Percentiles rank a stretch among this genome's conserved stretches.
Conservation (phyloP, 208 protist species). For the Trypanosoma scelopori region DNA sequence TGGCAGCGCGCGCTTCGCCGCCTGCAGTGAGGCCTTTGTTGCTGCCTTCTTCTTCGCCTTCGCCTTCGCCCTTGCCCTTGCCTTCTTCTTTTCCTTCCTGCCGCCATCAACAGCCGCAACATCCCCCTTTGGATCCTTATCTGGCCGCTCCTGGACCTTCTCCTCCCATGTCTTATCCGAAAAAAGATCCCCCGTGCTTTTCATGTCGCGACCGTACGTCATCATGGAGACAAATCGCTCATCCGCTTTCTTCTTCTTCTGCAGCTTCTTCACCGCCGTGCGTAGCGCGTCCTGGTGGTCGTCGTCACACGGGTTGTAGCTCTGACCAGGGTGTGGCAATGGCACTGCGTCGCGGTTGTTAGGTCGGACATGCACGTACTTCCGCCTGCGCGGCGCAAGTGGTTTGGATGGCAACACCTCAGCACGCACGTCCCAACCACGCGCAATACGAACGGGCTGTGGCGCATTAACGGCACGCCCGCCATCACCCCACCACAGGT, state of each 20-base stretch:
- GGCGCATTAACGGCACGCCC: constrained; percentile 57
- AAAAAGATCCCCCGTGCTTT: constrained; percentile 52
- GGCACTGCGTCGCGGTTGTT: constrained; percentile 84
- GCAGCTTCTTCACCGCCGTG: constrained; percentile 59
- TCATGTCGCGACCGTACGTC: constrained; percentile 47
- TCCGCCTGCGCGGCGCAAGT: constrained; percentile 65
- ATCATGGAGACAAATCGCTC: constrained; percentile 77
- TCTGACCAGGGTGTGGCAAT: constrained; percentile 70
- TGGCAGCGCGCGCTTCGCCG: constrained; percentile 41
- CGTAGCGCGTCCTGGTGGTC: constrained; percentile 76
- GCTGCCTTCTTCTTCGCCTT: constrained; percentile 62
- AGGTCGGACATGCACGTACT: constrained; percentile 66
- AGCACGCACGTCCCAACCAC: constrained; percentile 62
- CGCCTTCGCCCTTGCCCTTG: constrained; percentile 36
- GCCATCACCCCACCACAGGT: constrained; percentile 62
- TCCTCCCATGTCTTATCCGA: constrained; percentile 81
- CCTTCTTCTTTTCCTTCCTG: constrained; percentile 29
- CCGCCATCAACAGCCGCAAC: constrained; percentile 13
- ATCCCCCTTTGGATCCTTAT: constrained; percentile 10
- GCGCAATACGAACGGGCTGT: constrained; percentile 40
- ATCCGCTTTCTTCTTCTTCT: constrained; percentile 61
- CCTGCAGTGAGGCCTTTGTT: constrained; percentile 34
- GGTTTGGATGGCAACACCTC: constrained; percentile 59
- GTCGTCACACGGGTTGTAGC: constrained; percentile 81
- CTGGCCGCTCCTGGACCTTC: constrained; percentile 53